Percentiles rank a stretch among this genome's conserved stretches.
These are phyloP conservation scores for Stipa capillata DNA, from an alignment of 176 grass and related monocot genomes.

Conservation along the genomic window DNA sequence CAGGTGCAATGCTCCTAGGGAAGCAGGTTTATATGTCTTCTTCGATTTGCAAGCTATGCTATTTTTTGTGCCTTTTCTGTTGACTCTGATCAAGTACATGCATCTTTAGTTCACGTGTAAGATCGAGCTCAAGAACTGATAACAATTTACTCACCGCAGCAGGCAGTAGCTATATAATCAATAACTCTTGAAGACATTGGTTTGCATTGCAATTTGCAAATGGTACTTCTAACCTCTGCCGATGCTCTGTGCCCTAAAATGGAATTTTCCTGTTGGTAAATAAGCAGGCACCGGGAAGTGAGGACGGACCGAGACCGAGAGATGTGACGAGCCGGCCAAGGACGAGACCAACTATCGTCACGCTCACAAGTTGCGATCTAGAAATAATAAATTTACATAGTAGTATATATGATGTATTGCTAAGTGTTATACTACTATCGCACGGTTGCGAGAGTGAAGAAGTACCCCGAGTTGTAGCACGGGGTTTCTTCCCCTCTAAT, in stretches of 20 bases:
- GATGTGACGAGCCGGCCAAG: constrained; percentile 7
- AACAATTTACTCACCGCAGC: neutral
- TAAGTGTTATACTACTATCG: neutral
- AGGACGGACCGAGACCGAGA: constrained; percentile 6
- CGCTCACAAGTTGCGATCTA: neutral
- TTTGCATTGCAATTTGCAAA: neutral
- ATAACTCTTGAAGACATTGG: neutral
- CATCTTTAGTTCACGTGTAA: neutral
- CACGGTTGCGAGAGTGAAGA: constrained; percentile 27
- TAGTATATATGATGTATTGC: constrained; percentile 26
- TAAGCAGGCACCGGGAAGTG: constrained; percentile 20
- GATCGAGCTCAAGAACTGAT: neutral
- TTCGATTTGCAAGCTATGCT: neutral
- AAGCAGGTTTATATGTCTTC: constrained; percentile 36
- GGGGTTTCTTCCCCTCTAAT: neutral
- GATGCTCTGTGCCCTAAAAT: constrained; percentile 11
- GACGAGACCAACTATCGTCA: neutral
- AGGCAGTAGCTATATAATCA: neutral
- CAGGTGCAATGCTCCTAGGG: constrained; percentile 64
- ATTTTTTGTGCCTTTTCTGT: neutral
- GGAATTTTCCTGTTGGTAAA: neutral
- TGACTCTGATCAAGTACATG: neutral
- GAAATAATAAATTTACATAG: constrained; percentile 8
- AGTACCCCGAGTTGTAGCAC: constrained; percentile 2
- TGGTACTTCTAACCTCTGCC: neutral